Conservation (phyloP, 2,329 filamentous ascomycete species). For the Alternaria infectoria region DNA sequence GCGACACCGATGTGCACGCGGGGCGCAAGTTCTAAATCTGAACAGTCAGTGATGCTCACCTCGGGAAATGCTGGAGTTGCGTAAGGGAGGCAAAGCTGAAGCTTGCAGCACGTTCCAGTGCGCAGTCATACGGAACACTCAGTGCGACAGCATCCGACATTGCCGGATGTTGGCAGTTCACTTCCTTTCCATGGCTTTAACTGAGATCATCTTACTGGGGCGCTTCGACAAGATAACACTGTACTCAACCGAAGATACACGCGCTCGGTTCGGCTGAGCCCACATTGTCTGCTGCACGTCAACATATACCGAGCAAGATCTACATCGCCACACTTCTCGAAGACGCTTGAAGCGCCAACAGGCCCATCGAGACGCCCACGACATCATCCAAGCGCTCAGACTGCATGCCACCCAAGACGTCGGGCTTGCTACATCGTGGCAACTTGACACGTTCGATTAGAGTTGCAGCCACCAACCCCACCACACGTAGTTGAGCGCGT, state of each 20-base stretch:
- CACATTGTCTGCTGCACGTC: conserved; percentile 12
- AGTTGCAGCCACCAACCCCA: conserved; percentile 32
- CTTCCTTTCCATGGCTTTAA: neutral
- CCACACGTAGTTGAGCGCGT: conserved; percentile 25
- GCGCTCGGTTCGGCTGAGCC: conserved; percentile 12
- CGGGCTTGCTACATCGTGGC: conserved; percentile 13
- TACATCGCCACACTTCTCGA: conserved; percentile 10
- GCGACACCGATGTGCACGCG: neutral
- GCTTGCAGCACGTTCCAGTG: neutral
- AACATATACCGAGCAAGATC: conserved; percentile 1
- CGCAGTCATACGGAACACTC: neutral
- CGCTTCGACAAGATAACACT: conserved; percentile 12
- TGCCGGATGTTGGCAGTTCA: neutral
- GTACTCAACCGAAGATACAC: conserved; percentile 4
- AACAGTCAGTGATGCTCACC: neutral
- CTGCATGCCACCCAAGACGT: conserved; percentile 3
- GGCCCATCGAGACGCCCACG: conserved; percentile 17
- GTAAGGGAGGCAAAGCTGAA: neutral
- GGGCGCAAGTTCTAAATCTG: neutral
- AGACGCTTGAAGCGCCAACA: conserved; percentile 10
- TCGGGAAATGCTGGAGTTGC: neutral
- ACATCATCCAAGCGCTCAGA: conserved; percentile 18
- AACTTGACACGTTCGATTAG: conserved; percentile 26
- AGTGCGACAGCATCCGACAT: neutral
- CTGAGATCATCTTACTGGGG: neutral